Base-by-base conservation (phyloP, 495 filamentous ascomycete species). In the Xylaria nigripes region DNA sequence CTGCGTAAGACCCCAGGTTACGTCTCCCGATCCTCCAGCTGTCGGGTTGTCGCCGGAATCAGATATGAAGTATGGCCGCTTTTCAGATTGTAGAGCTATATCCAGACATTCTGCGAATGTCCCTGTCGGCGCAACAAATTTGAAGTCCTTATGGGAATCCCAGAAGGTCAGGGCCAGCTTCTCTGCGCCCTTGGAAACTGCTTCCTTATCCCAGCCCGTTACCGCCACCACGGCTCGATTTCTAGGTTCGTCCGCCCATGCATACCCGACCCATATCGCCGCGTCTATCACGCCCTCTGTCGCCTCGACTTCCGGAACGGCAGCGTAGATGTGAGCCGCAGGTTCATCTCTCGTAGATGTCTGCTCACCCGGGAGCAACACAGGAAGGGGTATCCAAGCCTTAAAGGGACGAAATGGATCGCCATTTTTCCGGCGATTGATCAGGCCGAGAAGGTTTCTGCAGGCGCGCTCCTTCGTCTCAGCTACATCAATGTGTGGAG, bases 31-130 rank as follows among this genome's bases (percentile, higher is more conserved):
- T 1, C 77, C 78, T 9, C 79, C 79, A 1, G 78, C 79, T 0
- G 78, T 82, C 3, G 76, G 79, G 36, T 81, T 81, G 57, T 81
- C 78, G 0, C 78, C 79, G 0, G 77, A 81, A 60, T 82, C 79
- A 0, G 78, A 81, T 42, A 82, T 76, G 59, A 80, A 82, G 57
- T 73, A 82, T 0, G 79, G 79, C 8, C 72, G 72, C n/a, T 62
- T 57, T 3, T 56, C 50, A 0, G 78, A 76, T 34, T 58, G 49
- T 16, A 81, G 56, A 1, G 77, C 79, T 0, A 62, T 49, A 46
- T 80, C 71, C 0, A 82, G 58, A 40, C 78, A 82, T 47, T 79
- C 68, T 0, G 54, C 50, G 23, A 80, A 74, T 0, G 75, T 72
- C 0, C 77, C 79, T 1, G 76, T 77, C 0, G 78, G 77, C 0